Evolutionary conservation across 1,284 basidiomycete genomes (phyloP).

Genomic region (Moesziomyces globuligerus): DNA sequence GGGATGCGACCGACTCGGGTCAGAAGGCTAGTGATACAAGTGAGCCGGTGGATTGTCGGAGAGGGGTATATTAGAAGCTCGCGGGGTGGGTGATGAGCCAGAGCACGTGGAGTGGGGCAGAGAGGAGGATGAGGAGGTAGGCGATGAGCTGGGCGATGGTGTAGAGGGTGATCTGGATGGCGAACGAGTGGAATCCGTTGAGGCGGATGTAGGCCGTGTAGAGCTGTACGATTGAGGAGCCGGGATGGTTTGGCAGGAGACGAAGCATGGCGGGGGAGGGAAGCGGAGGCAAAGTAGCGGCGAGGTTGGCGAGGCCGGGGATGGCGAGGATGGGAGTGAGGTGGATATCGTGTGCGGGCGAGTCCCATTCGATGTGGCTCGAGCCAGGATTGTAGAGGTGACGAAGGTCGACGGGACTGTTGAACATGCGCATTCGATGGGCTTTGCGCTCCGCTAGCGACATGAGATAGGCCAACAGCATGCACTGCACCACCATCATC

Average conservation of each 20-base stretch:
- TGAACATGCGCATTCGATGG: conserved; percentile 23
- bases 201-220: conserved; percentile 10
- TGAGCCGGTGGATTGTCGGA: neutral
- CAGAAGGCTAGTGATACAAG: neutral
- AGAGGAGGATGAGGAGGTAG: conserved; percentile 3
- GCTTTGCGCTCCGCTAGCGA: conserved; percentile 24
- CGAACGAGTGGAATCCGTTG: conserved; percentile 6
- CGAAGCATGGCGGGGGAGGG: conserved; percentile 10
- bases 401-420: neutral
- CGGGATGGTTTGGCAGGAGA: neutral
- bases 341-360: conserved; percentile 5
- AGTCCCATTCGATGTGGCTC: conserved; percentile 15
- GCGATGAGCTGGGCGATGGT: conserved; percentile 1
- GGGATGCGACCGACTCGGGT: neutral
- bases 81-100: conserved; percentile 6
- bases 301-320: conserved; percentile 10
- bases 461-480: conserved; percentile 17
- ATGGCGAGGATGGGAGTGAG: conserved; percentile 20
- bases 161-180: conserved; percentile 10
- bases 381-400: neutral
- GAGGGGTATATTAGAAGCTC: conserved; percentile 15
- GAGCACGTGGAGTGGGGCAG: conserved; percentile 30
- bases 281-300: conserved; percentile 6
- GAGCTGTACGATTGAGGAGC: neutral
- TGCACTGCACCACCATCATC: conserved; percentile 13